Evolutionary conservation across 1,284 basidiomycete genomes (phyloP), one percentile per base, ranked within the genome.

Genomic region (Ustilago hordei): DNA sequence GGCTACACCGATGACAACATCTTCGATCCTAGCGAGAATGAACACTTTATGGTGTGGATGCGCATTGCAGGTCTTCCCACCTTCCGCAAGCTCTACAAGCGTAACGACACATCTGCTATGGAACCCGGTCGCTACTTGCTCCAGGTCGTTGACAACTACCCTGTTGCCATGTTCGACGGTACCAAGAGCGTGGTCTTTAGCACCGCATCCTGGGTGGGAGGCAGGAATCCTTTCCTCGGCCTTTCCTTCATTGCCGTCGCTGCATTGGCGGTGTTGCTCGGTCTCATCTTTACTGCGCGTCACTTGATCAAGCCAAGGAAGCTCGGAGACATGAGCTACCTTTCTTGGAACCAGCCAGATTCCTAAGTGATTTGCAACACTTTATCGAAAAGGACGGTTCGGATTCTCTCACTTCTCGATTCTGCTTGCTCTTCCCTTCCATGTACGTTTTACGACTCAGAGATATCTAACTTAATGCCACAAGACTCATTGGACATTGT

Each of bases 11-110:
- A 88, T 5, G 62, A 67, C 54, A 87, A 88, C n/a, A 90, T 93
- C 39, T 95, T 94, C 12, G 89, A 98, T 84, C 89, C 98, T 38
- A 88, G 88, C 60, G 83, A 87, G 1, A 91, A 99, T 85, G 94
- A 99, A 87, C 95, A 95, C 85, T 98, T 99, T 89, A 95, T 98
- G 87, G 95, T 98, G 81, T 99, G 97, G 97, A 99, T 99, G 97
- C 91, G 96, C 70, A 96, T 95, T 2, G 94, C 97, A 1, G 96
- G 95, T 28, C 88, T 99, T 62, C 96, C 97, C 0, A 98, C 95
- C 1, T 99, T 99, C 88, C 91, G 94, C 50, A 98, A 98, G 87
- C 88, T 98, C 23, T 98, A 93, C 86, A 95, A 92, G 34, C 89
- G 97, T 69, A 98, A 98, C 86, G 96, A 98, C 84, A 86, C 90